Conservation (phyloP, 2,329 filamentous ascomycete genomes). For the Annulohypoxylon truncatum region DNA sequence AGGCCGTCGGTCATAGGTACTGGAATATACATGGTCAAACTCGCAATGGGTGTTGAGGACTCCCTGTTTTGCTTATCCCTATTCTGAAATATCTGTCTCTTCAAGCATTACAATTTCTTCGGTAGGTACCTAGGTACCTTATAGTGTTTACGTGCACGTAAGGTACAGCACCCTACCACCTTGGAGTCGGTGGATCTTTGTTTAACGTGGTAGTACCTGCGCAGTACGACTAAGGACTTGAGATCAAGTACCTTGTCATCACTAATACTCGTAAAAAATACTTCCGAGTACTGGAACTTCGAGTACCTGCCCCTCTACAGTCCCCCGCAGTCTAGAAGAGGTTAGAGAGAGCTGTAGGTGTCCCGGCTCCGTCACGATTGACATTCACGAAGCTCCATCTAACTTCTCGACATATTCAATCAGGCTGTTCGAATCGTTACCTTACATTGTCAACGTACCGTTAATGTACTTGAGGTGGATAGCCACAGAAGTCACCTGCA, state of each 20-base stretch:
- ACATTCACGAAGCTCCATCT: conserved; percentile 16
- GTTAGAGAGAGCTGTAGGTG: conserved; percentile 4
- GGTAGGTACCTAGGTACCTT: neutral
- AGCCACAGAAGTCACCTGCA: conserved; percentile 21
- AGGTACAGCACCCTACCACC: neutral
- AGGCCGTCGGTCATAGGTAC: conserved; percentile 21
- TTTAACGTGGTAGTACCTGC: neutral
- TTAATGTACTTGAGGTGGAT: conserved; percentile 14
- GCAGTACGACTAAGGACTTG: neutral
- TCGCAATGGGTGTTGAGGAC: neutral
- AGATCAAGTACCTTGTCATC: neutral
- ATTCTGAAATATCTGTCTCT: neutral
- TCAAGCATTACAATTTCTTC: neutral
- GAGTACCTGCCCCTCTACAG: neutral
- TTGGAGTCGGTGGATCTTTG: neutral
- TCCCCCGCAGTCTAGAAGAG: conserved; percentile 27
- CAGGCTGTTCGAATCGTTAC: conserved; percentile 8
- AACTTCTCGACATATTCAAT: conserved; percentile 17
- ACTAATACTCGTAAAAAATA: neutral
- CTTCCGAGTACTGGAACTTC: neutral
- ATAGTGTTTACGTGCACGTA: neutral
- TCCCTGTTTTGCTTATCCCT: neutral
- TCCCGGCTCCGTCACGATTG: conserved; percentile 33
- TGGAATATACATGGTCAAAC: conserved; percentile 23
- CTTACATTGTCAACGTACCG: conserved; percentile 9